A percentile compares a stretch with the other conserved stretches of the same genome.
These are phyloP conservation scores for Penicillium maclennaniae DNA, from an alignment of 495 filamentous ascomycete species.

Conservation along the genomic window DNA sequence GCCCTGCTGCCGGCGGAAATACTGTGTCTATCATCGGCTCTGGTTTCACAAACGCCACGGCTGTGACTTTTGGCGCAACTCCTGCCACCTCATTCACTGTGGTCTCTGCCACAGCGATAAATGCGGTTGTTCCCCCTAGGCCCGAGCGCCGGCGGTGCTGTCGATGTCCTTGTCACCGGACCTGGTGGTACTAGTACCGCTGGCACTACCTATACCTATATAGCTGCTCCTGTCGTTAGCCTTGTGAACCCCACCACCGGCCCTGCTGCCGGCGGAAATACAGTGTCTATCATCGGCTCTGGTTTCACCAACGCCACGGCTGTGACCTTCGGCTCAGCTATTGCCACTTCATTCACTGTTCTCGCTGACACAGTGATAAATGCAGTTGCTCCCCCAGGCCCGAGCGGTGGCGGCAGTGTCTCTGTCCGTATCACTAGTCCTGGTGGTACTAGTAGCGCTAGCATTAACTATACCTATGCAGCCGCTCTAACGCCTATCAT, in stretches of 20 bases:
- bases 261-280: slow-evolving; percentile 5
- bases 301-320: neutral
- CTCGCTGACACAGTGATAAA: neutral
- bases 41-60: neutral
- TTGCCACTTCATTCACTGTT: slow-evolving; percentile 2
- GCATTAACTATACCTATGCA: neutral
- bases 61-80: slow-evolving; percentile 1
- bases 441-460: neutral
- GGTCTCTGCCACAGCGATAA: neutral
- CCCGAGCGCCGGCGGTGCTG: neutral
- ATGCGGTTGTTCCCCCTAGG: neutral
- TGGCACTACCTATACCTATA: neutral
- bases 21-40: neutral
- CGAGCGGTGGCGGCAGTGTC: neutral
- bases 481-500: neutral
- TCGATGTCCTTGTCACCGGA: neutral
- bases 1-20: slow-evolving; percentile 5
- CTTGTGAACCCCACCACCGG: neutral
- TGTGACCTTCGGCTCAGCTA: slow-evolving; percentile 1
- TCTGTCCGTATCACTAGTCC: neutral
- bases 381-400: neutral
- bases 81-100: slow-evolving; percentile 2
- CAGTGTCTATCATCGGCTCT: neutral
- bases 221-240: neutral
- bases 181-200: neutral